Evolutionary conservation across 345 rosid species (phyloP).

Genomic region (Eucalyptus marginata): DNA sequence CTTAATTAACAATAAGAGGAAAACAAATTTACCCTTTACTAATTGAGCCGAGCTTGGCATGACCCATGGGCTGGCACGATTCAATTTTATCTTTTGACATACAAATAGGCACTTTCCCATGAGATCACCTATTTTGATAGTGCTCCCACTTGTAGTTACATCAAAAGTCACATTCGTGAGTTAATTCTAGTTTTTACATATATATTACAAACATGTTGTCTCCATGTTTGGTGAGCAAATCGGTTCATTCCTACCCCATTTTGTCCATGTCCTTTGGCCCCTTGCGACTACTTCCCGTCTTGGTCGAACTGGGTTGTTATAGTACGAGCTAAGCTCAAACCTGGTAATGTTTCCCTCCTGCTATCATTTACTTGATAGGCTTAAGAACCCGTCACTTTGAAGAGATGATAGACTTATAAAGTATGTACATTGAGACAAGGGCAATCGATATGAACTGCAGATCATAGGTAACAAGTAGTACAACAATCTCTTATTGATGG

Average conservation of each 20-base stretch:
- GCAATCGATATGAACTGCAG: background rate
- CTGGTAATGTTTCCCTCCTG: background rate
- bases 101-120: rapidly evolving
- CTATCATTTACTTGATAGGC: background rate
- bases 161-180: too few species aligned
- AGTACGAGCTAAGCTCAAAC: background rate
- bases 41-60: background rate
- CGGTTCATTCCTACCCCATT: too few species aligned
- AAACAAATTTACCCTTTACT: background rate
- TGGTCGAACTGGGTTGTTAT: too few species aligned
- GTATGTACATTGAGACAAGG: background rate
- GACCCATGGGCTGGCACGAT: background rate
- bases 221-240: rapidly evolving
- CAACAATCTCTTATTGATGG: background rate
- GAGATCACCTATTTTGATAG: too few species aligned
- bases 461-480: background rate
- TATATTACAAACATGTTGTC: too few species aligned
- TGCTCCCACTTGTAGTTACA: too few species aligned
- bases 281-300: rapidly evolving
- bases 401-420: background rate
- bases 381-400: background rate
- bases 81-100: too few species aligned
- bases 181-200: too few species aligned
- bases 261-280: too few species aligned
- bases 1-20: too few species aligned